Base-by-base conservation (phyloP, 2,329 filamentous ascomycete genomes). In the Phialemonium atrogriseum region DNA sequence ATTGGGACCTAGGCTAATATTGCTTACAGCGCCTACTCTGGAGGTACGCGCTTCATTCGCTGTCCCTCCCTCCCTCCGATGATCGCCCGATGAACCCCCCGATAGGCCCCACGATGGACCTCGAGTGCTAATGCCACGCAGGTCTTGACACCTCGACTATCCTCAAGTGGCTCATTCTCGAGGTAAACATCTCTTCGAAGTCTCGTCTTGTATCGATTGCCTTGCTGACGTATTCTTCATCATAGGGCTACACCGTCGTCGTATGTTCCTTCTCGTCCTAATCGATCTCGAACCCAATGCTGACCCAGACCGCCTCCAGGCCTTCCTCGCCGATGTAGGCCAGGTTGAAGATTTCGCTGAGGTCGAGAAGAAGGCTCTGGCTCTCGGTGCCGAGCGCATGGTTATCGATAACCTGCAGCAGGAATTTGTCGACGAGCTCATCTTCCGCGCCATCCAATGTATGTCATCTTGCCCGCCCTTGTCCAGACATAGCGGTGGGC, bases 381-480 rank as follows among this genome's bases (percentile, higher is more conserved):
- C 42, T 57, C 73, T 84, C 41, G 80, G 80, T 48, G 80, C 80
- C 14, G 63, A 72, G 59, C 72, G 74, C 61, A 73, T 79, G 56
- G 55, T 70, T 41, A 67, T 77, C 43, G 60, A 67, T 40, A 73
- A 91, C 55, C 68, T 89, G 33, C 74, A 77, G 48, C 68, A 68
- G 46, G 80, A 85, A 59, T 88, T 91, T 50, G 74, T 91, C 44
- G 80, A 87, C 47, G 73, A 89, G 64, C 69, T 91, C 26, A 81
- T 80, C 66, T 88, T 80, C 72, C 79, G 73, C 32, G 84, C 84
- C 39, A 73, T 91, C 41, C 80, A 85, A 59, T 84, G 77, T 24
- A 24, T 12, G 23, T 24, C 23, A 7, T 24, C 23, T 24, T 24
- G 23, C n/a, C 6, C 23, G n/a, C n/a, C 14, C 14, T 7, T 24